phyloP scores from a whole-genome alignment of 2,329 filamentous ascomycete species.

The Fusarium secorum region DNA sequence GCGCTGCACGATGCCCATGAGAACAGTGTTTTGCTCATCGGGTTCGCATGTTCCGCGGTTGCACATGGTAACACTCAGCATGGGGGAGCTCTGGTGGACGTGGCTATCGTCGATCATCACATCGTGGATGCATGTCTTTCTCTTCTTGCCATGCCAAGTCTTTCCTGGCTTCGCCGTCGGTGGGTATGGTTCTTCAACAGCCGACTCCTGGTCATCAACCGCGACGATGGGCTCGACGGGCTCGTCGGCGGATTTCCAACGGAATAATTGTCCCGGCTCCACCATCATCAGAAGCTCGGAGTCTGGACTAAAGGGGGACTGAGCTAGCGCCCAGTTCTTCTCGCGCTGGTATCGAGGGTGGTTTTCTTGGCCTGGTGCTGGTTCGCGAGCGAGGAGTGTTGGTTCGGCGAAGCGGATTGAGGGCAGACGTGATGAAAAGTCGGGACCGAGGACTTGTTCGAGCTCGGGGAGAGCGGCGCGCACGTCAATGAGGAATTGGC shows the following conservation, averaged over 20 bases:
- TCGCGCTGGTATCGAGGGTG: slow-evolving; percentile 31
- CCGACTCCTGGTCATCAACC: slow-evolving; percentile 3
- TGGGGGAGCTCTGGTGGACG: slow-evolving; percentile 36
- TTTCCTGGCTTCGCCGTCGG: background rate
- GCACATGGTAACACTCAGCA: slow-evolving; percentile 34
- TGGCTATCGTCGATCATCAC: slow-evolving; percentile 21
- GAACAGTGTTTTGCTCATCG: slow-evolving; percentile 24
- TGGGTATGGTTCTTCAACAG: slow-evolving; percentile 30
- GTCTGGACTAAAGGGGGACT: slow-evolving; percentile 22
- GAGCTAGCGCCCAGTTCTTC: slow-evolving; percentile 34
- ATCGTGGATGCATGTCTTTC: slow-evolving; percentile 30
- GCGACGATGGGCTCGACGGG: slow-evolving; percentile 16
- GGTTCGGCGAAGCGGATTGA: slow-evolving; percentile 25
- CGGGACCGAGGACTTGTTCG: slow-evolving; percentile 7
- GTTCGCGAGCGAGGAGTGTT: slow-evolving; percentile 12
- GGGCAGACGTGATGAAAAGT: slow-evolving; percentile 4
- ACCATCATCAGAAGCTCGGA: slow-evolving; percentile 30
- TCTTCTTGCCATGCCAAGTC: slow-evolving; percentile 23
- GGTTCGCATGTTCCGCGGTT: slow-evolving; percentile 30
- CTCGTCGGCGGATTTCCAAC: slow-evolving; percentile 5
- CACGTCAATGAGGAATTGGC: slow-evolving; percentile 31
- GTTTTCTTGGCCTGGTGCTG: slow-evolving; percentile 14
- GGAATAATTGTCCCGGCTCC: slow-evolving; percentile 27
- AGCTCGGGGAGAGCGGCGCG: slow-evolving; percentile 33
- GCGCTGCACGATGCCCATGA: slow-evolving; percentile 33